Conservation (phyloP, 768 basidiomycete genomes). For the Krasilnikovozyma curviuscula region DNA sequence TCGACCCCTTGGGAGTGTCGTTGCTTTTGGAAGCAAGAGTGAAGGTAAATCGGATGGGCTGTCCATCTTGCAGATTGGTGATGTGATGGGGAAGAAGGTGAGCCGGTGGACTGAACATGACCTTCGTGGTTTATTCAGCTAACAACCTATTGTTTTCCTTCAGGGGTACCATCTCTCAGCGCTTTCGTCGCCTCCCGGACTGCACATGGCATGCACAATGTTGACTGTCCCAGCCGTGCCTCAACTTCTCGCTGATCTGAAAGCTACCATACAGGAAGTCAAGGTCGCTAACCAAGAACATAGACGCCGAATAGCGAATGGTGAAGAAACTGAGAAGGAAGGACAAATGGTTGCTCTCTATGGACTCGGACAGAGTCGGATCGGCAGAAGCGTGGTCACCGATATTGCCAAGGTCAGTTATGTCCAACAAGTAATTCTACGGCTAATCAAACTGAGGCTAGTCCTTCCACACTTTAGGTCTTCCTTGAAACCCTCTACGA, state of each 20-base stretch:
- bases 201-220: constrained; percentile 90
- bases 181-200: constrained; percentile 51
- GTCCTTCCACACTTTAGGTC: too few species aligned
- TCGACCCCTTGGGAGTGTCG: constrained; percentile 69
- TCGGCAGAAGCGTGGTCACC: too few species aligned
- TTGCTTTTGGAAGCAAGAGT: constrained; percentile 64
- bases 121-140: constrained; percentile 26
- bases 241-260: constrained; percentile 40
- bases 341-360: constrained; percentile 85
- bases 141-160: background rate
- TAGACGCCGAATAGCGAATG: background rate
- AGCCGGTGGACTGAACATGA: constrained; percentile 35
- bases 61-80: constrained; percentile 74
- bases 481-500: too few species aligned
- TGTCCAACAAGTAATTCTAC: too few species aligned
- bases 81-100: constrained; percentile 61
- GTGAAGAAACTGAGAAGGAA: constrained; percentile 32
- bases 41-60: too few species aligned
- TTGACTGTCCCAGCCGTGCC: background rate
- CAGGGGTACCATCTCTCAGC: constrained; percentile 40
- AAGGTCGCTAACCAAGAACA: constrained; percentile 30
- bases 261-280: constrained; percentile 52
- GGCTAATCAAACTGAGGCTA: too few species aligned
- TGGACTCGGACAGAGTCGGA: too few species aligned
- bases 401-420: too few species aligned